These are phyloP conservation scores for Arctium lappa DNA, from an alignment of 129 eudicot species.

Conservation along the genomic window DNA sequence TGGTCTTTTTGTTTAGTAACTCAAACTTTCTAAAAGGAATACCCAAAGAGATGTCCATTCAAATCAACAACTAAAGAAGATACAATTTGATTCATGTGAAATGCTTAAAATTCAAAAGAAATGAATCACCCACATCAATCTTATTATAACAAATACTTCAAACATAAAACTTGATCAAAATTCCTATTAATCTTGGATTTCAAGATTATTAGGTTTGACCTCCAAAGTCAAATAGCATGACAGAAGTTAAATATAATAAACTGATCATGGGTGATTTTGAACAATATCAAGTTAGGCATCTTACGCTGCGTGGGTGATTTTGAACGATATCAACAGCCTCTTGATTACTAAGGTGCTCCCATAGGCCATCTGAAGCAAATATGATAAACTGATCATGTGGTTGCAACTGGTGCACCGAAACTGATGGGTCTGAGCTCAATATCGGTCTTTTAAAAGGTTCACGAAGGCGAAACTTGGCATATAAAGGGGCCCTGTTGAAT, in stretches of 20 bases:
- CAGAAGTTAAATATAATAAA: neutral
- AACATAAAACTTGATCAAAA: neutral
- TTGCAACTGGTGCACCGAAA: conserved; percentile 64
- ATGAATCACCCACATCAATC: neutral
- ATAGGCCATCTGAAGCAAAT: conserved; percentile 97
- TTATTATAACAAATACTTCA: neutral
- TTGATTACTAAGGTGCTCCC: conserved; percentile 97
- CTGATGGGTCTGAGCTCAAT: conserved; percentile 83
- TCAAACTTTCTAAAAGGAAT: too few species aligned
- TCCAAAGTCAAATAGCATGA: neutral
- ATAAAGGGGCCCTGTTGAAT: conserved; percentile 85
- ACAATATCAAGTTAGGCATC: conserved; percentile 12
- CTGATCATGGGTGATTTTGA: too few species aligned
- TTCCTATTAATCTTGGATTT: neutral
- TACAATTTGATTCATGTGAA: neutral
- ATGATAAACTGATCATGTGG: conserved; percentile 91
- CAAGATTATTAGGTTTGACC: neutral
- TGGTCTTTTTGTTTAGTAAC: too few species aligned
- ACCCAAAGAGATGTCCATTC: too few species aligned
- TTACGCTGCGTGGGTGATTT: conserved; percentile 68
- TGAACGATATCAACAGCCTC: conserved; percentile 93
- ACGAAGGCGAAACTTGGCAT: conserved; percentile 77
- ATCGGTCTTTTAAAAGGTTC: conserved; percentile 85
- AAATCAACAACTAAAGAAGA: neutral
- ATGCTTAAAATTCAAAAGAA: neutral